A percentile compares a stretch with the other conserved stretches of the same genome.
Conservation (phyloP, 2,329 filamentous ascomycete species). For the Alternaria atra region DNA sequence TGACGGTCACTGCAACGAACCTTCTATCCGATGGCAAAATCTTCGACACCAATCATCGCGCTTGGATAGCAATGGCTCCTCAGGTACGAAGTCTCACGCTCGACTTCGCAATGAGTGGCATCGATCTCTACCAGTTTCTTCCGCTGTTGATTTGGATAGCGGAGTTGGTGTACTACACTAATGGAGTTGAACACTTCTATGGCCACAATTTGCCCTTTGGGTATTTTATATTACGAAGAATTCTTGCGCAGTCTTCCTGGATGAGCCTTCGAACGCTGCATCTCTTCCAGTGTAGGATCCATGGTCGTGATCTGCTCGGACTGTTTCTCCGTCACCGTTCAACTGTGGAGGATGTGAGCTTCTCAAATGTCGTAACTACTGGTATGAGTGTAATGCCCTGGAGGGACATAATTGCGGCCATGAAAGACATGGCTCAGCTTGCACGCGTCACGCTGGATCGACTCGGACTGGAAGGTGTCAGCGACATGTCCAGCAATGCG, state of each 20-base stretch:
- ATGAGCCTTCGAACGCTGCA: not conserved
- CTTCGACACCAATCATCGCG: not conserved
- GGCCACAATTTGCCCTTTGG: not conserved
- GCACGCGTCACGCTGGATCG: not conserved
- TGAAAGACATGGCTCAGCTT: not conserved
- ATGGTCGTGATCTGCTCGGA: not conserved
- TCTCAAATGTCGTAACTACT: not conserved
- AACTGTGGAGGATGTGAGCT: not conserved
- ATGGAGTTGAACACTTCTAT: not conserved
- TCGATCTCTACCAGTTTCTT: not conserved
- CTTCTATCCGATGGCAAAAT: not conserved
- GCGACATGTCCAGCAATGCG: not conserved
- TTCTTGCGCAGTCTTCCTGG: not conserved
- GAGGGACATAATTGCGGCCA: not conserved
- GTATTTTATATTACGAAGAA: not conserved
- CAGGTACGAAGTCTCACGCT: not conserved
- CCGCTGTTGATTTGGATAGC: not conserved
- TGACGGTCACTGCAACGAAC: not conserved
- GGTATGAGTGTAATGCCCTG: not conserved
- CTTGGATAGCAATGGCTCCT: not conserved
- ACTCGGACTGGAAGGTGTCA: not conserved
- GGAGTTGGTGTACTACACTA: not conserved
- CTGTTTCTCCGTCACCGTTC: not conserved
- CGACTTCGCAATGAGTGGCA: not conserved
- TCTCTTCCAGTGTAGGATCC: not conserved